Evolutionary conservation across 1,284 basidiomycete species (phyloP).

Genomic region (Afroboletus lepidellus): DNA sequence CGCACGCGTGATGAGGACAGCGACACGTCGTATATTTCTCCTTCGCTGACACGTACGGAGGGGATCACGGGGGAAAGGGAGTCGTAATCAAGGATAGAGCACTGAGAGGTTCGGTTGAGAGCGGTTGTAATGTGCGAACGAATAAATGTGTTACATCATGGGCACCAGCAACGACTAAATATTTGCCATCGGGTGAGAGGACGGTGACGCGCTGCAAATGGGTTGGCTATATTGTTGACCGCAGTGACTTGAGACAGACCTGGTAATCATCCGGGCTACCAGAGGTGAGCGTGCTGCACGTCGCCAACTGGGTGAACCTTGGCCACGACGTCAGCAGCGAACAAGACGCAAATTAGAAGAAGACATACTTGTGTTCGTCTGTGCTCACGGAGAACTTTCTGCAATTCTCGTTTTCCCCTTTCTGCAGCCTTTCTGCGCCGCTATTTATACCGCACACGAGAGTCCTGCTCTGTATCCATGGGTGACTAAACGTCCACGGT

Average conservation of each 20-base stretch:
- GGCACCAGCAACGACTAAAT: constrained; percentile 63
- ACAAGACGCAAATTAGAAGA: background rate
- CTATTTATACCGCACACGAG: constrained; percentile 88
- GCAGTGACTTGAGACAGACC: constrained; percentile 41
- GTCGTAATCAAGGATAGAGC: constrained; percentile 69
- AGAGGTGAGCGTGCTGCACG: constrained; percentile 61
- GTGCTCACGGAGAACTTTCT: constrained; percentile 65
- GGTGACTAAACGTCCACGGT: constrained; percentile 2
- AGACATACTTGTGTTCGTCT: constrained; percentile 34
- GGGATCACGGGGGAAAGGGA: constrained; percentile 51
- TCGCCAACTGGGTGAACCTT: constrained; percentile 55
- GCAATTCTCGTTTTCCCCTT: constrained; percentile 79
- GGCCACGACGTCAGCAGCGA: constrained; percentile 11
- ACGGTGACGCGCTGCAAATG: constrained; percentile 71
- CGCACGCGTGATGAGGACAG: constrained; percentile 57
- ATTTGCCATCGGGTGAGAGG: constrained; percentile 61
- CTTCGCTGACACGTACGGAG: constrained; percentile 50
- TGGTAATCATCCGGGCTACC: constrained; percentile 77
- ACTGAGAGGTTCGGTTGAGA: constrained; percentile 40
- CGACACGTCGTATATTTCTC: constrained; percentile 72
- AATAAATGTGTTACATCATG: constrained; percentile 49
- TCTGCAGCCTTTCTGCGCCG: constrained; percentile 55
- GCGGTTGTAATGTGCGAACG: background rate
- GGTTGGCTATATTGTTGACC: constrained; percentile 5
- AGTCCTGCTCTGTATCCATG: constrained; percentile 41